Evolutionary conservation across 257 asterid genomes (phyloP), one percentile per base, ranked within the genome.

Genomic region (Plantago major): DNA sequence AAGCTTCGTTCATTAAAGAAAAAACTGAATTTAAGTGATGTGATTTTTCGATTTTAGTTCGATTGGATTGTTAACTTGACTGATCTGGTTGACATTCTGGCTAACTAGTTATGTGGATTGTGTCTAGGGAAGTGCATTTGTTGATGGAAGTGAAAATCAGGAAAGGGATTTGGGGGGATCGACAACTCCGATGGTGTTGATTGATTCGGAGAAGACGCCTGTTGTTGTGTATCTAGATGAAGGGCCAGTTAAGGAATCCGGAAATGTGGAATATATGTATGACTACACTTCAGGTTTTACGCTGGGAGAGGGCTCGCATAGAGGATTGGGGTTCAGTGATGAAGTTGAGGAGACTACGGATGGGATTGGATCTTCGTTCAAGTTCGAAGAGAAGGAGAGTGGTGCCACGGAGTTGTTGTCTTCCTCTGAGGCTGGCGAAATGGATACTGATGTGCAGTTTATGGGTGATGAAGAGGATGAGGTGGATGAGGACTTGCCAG

Each of bases 311-410:
- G 69, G 79, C 63, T 78, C 91, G 2, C 91, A 77, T 33, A 74
- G 82, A 62, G 99, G 99, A 65, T 69, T 89, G 70, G 96, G 97
- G 43, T 84, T 86, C 75, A 13, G 42, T 71, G 82, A 78, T 33
- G 82, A 81, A 63, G 72, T 70, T 68, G 85, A 77, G 56, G 72
- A 75, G 67, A 55, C 73, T 61, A 64, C 51, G 3, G 74, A 69
- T 47, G 84, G 74, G 75, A 43, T 66, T 79, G 86, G 72, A 62
- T 63, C 75, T 59, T 72, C 78, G 14, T 64, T 80, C 60, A 76
- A 68, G 60, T 40, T 70, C 48, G 82, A 84, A 51, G 86, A 79
- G 71, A 77, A 78, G 56, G 95, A 73, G 67, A 62, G 69, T 70
- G 78, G 61, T 72, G 65, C 67, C 63, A 17, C 63, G 19, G 84